Evolutionary conservation across 2,329 filamentous ascomycete species (phyloP).

Genomic region (Pseudogymnoascus verrucosus): DNA sequence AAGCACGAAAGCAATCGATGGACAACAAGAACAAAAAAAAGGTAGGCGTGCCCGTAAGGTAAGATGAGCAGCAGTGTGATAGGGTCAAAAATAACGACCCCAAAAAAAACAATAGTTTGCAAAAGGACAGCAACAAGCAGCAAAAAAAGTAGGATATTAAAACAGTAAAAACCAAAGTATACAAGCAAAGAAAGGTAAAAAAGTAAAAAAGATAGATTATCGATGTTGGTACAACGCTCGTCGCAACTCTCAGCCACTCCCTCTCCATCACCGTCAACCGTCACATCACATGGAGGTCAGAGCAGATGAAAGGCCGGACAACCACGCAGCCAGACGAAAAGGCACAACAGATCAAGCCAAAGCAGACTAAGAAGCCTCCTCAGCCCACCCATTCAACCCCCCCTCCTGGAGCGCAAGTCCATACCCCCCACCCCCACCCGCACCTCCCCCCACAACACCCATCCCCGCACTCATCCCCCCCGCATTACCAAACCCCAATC

Average conservation of each 20-base stretch:
- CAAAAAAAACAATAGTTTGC: background rate
- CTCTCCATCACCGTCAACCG: too few relatives aligned
- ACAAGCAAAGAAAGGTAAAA: background rate
- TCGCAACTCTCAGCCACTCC: too few relatives aligned
- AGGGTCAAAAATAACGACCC: background rate
- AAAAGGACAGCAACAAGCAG: background rate
- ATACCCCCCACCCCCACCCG: slow-evolving; percentile 45
- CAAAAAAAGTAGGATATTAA: background rate
- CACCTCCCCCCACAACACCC: too few relatives aligned
- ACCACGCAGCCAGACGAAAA: too few relatives aligned
- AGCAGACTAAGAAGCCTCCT: slow-evolving; percentile 34
- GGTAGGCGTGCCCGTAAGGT: background rate
- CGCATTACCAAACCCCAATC: too few relatives aligned
- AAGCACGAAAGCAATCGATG: background rate
- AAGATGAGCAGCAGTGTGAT: background rate
- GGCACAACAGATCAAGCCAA: too few relatives aligned
- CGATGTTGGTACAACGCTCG: background rate
- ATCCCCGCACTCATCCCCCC: too few relatives aligned
- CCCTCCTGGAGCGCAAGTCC: slow-evolving; percentile 56
- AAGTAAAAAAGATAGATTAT: background rate
- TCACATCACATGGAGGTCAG: too few relatives aligned
- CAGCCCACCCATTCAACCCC: slow-evolving; percentile 59
- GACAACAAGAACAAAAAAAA: background rate
- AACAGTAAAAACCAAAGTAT: background rate
- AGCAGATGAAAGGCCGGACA: too few relatives aligned